Evolutionary conservation across 805 yeast species (phyloP).

Genomic region (Candida easanensis): DNA sequence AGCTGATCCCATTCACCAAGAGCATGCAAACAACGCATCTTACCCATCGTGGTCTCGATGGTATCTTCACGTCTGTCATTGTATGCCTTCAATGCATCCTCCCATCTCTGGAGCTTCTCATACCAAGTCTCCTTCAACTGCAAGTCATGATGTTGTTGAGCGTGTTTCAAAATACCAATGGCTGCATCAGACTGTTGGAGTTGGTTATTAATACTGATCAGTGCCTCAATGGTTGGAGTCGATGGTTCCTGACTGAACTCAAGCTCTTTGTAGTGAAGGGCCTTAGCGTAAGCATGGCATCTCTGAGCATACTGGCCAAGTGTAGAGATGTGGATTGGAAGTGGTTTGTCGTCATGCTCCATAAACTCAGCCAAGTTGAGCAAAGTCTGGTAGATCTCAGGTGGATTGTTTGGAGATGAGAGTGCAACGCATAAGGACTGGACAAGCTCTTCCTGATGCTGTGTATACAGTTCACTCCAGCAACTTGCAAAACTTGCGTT

Average conservation of each 20-base stretch:
- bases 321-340: slow-evolving; percentile 87
- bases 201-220: slow-evolving; percentile 90
- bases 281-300: slow-evolving; percentile 97
- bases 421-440: slow-evolving; percentile 83
- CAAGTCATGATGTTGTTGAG: slow-evolving; percentile 84
- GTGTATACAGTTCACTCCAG: slow-evolving; percentile 89
- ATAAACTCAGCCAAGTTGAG: slow-evolving; percentile 90
- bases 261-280: slow-evolving; percentile 90
- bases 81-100: slow-evolving; percentile 91
- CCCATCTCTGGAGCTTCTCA: slow-evolving; percentile 96
- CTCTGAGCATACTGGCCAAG: slow-evolving; percentile 90
- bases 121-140: slow-evolving; percentile 97
- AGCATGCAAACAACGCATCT: slow-evolving; percentile 96
- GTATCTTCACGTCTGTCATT: slow-evolving; percentile 73
- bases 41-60: slow-evolving; percentile 92
- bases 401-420: slow-evolving; percentile 88
- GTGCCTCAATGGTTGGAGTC: slow-evolving; percentile 85
- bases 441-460: slow-evolving; percentile 85
- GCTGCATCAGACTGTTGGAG: slow-evolving; percentile 97
- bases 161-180: slow-evolving; percentile 91
- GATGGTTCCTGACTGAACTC: slow-evolving; percentile 94
- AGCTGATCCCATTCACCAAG: slow-evolving; percentile 98
- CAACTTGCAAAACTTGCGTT: slow-evolving; percentile 94
- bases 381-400: slow-evolving; percentile 89
- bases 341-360: slow-evolving; percentile 95